Evolutionary conservation across 768 basidiomycete species (phyloP).

Genomic region (Dentipellis fragilis): DNA sequence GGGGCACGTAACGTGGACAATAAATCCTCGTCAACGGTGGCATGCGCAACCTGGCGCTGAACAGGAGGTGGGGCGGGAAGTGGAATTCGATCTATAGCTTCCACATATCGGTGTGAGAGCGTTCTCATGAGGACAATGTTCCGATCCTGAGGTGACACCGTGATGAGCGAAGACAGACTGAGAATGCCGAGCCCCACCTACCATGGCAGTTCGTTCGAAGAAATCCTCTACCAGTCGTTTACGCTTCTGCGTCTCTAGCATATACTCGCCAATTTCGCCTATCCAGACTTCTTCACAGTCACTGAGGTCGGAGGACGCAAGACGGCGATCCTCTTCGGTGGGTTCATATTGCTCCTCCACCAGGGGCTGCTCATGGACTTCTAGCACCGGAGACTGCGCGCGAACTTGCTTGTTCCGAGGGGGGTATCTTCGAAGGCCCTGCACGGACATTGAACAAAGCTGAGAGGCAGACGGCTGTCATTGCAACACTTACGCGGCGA

Average conservation of each 20-base stretch:
- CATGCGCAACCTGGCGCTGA: slow-evolving; percentile 19
- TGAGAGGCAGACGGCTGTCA: not conserved
- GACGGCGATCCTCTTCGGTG: slow-evolving; percentile 31
- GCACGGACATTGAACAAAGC: slow-evolving; percentile 9
- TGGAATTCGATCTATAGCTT: slow-evolving; percentile 36
- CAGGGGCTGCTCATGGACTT: slow-evolving; percentile 19
- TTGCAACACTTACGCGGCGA: slow-evolving; percentile 42
- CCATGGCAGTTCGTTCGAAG: slow-evolving; percentile 60
- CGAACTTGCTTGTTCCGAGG: slow-evolving; percentile 28
- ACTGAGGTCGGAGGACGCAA: slow-evolving; percentile 69
- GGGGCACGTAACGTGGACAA: slow-evolving; percentile 23
- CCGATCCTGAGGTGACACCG: slow-evolving; percentile 42
- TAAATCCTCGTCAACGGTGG: slow-evolving; percentile 23
- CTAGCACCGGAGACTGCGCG: slow-evolving; percentile 14
- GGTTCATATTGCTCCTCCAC: slow-evolving; percentile 22
- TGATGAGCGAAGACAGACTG: not conserved
- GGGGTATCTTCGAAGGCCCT: slow-evolving; percentile 19
- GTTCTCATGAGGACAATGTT: slow-evolving; percentile 52
- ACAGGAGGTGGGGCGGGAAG: slow-evolving; percentile 30
- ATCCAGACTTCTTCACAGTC: slow-evolving; percentile 75
- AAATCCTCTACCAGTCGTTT: slow-evolving; percentile 64
- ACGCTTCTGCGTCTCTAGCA: slow-evolving; percentile 62
- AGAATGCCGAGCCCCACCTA: slow-evolving; percentile 24
- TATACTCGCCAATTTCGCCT: slow-evolving; percentile 58
- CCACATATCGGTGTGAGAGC: slow-evolving; percentile 49